Percentiles rank a stretch among this genome's conserved stretches.
These are phyloP conservation scores for Withania somnifera DNA, from an alignment of 305 asterid species.

Conservation along the genomic window DNA sequence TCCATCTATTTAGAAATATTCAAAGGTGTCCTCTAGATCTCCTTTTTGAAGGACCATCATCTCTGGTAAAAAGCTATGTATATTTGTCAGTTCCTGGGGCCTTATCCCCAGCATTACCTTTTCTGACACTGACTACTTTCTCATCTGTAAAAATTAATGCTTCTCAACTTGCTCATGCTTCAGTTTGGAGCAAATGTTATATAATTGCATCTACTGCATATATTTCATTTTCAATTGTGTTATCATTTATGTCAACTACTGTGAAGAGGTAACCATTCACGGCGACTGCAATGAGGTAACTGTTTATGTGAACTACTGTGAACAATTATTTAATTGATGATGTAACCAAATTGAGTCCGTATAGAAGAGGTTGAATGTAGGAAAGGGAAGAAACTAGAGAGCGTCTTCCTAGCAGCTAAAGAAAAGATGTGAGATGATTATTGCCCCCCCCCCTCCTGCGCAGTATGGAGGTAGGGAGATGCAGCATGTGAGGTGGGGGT, in stretches of 20 bases:
- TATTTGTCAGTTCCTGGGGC: neutral
- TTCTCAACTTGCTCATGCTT: neutral
- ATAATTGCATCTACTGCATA: neutral
- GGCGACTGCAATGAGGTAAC: neutral
- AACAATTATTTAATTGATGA: neutral
- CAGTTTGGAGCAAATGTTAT: neutral
- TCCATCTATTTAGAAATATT: neutral
- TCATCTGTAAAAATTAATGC: neutral
- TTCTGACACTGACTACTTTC: neutral
- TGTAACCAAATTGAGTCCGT: neutral
- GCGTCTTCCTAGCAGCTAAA: neutral
- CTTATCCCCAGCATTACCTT: neutral
- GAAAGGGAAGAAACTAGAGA: neutral
- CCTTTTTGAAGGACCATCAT: neutral
- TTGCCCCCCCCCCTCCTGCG: neutral
- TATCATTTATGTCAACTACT: neutral
- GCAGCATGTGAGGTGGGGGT: neutral
- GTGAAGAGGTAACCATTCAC: neutral
- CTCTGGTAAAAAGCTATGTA: neutral
- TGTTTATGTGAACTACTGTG: neutral
- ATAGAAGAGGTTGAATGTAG: neutral
- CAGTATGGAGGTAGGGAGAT: neutral
- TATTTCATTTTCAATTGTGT: neutral
- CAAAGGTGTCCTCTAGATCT: neutral
- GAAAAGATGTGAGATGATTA: neutral